Evolutionary conservation across 179 eudicot genomes (phyloP), one percentile per base, ranked within the genome.

Genomic region (Silene noctiflora): DNA sequence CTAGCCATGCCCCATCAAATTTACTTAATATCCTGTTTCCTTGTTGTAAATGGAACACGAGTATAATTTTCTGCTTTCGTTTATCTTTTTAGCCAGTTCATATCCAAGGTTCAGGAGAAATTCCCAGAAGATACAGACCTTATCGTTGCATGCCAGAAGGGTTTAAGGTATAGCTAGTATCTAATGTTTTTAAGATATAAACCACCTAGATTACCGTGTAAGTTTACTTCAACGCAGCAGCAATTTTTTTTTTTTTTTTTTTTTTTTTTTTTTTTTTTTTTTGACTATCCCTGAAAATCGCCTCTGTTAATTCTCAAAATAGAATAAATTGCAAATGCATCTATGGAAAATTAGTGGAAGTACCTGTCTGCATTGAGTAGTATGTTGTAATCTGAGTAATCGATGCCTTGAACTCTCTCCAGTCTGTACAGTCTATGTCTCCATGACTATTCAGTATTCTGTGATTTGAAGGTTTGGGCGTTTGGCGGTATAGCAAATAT

Each of bases 81-180:
- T 76, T 72, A 44, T 48, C 51, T 72, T 66, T 53, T 69, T 87
- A 94, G 98, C 67, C 84, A 81, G 80, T 94, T 94, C 75, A 20
- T 89, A 78, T 66, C 83, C 48, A 91, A 86, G 73, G 91, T 91
- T 42, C 71, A 63, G 74, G 90, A 89, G 82, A 86, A 85, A 71
- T 91, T 89, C 81, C 79, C 95, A 13, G 81, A 88, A 79, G 97
- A 92, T 65, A 81, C 93, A 29, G 98, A 94, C 79, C 93, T 94
- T 78, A 94, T 94, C 77, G 91, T 94, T 78, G 94, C 96, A 21
- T 94, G 98, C 81, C 98, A 94, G 86, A 94, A 94, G 83, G 98
- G 98, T 81, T 83, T 94, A 78, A 94, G 98, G 96, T 92, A 80
- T 80, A 53, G 1, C 60, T 51, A 14, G 39, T 71, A 33, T 69